These are phyloP conservation scores for Spathaspora arborariae DNA, from an alignment of 805 yeast genomes.

Conservation along the genomic window DNA sequence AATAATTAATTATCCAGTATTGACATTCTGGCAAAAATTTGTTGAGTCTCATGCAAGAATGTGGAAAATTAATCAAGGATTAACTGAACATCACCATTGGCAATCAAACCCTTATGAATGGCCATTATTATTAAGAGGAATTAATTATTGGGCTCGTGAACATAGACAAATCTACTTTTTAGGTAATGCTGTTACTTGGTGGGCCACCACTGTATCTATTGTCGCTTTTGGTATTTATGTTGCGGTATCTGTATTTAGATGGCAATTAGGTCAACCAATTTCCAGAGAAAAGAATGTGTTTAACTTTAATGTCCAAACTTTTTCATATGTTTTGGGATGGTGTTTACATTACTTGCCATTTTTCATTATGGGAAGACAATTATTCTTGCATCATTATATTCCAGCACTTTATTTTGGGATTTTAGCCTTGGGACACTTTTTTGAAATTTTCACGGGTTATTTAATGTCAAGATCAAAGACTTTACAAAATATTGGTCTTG, in stretches of 20 bases:
- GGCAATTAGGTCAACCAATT: slow-evolving; percentile 53
- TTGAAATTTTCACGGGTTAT: slow-evolving; percentile 48
- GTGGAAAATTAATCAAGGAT: slow-evolving; percentile 74
- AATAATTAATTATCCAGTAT: slow-evolving; percentile 44
- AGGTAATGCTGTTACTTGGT: slow-evolving; percentile 82
- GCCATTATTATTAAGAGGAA: slow-evolving; percentile 76
- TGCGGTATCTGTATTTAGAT: slow-evolving; percentile 47
- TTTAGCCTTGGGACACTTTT: slow-evolving; percentile 66
- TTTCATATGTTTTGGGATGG: slow-evolving; percentile 70
- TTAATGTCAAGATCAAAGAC: slow-evolving; percentile 32
- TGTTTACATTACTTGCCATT: slow-evolving; percentile 68
- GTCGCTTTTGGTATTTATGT: slow-evolving; percentile 47
- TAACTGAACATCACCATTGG: slow-evolving; percentile 66
- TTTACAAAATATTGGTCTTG: slow-evolving; percentile 44
- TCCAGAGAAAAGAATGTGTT: slow-evolving; percentile 48
- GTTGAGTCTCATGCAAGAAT: slow-evolving; percentile 64
- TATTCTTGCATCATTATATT: slow-evolving; percentile 89
- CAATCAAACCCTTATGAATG: slow-evolving; percentile 70
- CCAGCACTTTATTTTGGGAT: slow-evolving; percentile 90
- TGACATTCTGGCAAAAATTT: slow-evolving; percentile 56
- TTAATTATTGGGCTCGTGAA: slow-evolving; percentile 70
- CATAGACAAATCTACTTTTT: slow-evolving; percentile 62
- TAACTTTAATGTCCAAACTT: slow-evolving; percentile 61
- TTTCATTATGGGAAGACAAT: slow-evolving; percentile 85
- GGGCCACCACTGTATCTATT: slow-evolving; percentile 58